Conservation (phyloP, 2,329 filamentous ascomycete genomes). For the Exutisphaerella laricina region DNA sequence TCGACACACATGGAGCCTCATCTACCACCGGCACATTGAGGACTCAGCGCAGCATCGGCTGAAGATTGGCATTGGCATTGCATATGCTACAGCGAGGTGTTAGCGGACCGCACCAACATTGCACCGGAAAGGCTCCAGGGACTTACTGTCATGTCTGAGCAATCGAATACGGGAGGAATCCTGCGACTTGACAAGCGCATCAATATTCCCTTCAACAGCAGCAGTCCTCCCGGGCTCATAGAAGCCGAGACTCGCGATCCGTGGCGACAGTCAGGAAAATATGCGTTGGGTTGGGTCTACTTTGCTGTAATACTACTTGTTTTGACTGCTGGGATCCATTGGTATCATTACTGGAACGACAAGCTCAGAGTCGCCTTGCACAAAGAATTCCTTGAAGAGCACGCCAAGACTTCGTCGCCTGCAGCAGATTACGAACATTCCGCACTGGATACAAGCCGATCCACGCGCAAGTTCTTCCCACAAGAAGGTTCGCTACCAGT, state of each 20-base stretch:
- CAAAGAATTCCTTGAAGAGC: conserved; percentile 70
- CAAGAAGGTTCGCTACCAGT: conserved; percentile 56
- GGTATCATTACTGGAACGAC: conserved; percentile 89
- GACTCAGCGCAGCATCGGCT: neutral
- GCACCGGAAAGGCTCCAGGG: conserved; percentile 19
- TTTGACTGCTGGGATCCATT: conserved; percentile 61
- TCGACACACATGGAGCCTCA: neutral
- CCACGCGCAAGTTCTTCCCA: conserved; percentile 70
- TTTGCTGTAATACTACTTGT: conserved; percentile 70
- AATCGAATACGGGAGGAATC: conserved; percentile 8
- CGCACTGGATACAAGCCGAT: conserved; percentile 55
- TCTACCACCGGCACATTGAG: neutral
- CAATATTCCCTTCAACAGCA: conserved; percentile 51
- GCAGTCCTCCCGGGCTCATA: conserved; percentile 50
- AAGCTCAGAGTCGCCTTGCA: conserved; percentile 85
- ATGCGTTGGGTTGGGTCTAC: conserved; percentile 82
- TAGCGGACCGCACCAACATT: conserved; percentile 27
- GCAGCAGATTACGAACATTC: conserved; percentile 58
- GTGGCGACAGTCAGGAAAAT: conserved; percentile 76
- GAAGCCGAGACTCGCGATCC: conserved; percentile 62
- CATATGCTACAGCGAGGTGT: conserved; percentile 24
- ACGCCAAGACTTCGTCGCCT: conserved; percentile 53
- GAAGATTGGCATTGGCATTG: conserved; percentile 21
- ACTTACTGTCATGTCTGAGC: conserved; percentile 2
- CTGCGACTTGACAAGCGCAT: conserved; percentile 40